Evolutionary conservation across 2,329 filamentous ascomycete genomes (phyloP), one percentile per base, ranked within the genome.

Genomic region (Simplicillium sp.): DNA sequence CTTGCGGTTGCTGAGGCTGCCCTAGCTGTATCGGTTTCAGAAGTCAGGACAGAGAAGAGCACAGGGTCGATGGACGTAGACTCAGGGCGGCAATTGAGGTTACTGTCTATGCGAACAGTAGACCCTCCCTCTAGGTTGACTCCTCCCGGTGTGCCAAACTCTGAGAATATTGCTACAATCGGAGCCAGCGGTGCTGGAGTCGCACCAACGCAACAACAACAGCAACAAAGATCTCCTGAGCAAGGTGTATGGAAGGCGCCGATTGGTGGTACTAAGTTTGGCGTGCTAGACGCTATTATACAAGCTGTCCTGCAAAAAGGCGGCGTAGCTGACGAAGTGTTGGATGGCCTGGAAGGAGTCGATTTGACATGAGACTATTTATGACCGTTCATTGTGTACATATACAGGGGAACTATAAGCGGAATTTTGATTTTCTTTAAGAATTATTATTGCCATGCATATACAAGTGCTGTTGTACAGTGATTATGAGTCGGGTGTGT

Each of bases 1-100:
- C 80, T 98, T 13, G 86, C 88, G 2, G 90, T 97, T 4, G 92
- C 92, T 1, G 90, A 97, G 54, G 80, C 82, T 11, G 86, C 92
- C 3, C 70, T 97, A 36, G 92, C 90, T 2, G 77, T 97, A 5
- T 94, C 88, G 0, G 74, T 94, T 29, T 77, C 77, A 13, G 75
- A 77, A 49, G 56, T 57, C 29, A 49, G 53, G 38, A 49, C 33
- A 44, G 42, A 37, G 33, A 32, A 41, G 40, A 37, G 29, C 34
- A 48, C 36, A 49, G 56, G 58, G 2, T 58, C 57, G 29, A 64
- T 65, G 58, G 66, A 70, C 4, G 53, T 67, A 28, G 66, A 71
- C 38, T 55, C 54, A 39, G 39, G 57, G 48, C 50, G 68, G 3
- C 59, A 67, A 35, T 59, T 87, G 43, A 74, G 73, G 42, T 60